A percentile compares a stretch with the other conserved stretches of the same genome.
Conservation (phyloP, 208 protist species). For the Herpetomonas samuelpessoai region DNA sequence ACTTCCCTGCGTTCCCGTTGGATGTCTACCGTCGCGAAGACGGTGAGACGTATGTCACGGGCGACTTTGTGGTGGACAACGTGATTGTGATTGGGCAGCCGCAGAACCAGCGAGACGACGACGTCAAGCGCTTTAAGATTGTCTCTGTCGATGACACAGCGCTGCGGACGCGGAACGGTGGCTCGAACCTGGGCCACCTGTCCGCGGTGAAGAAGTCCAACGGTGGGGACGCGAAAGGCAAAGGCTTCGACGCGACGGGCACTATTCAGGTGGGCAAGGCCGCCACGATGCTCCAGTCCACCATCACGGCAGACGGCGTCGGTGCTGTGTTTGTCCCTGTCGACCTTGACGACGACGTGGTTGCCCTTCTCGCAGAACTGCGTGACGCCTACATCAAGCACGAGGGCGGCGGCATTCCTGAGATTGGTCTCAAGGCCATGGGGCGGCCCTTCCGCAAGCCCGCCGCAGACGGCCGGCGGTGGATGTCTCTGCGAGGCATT, state of each 20-base stretch:
- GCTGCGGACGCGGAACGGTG: constrained; percentile 50
- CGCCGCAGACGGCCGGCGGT: constrained; percentile 71
- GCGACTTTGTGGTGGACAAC: constrained; percentile 78
- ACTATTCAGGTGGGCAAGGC: constrained; percentile 27
- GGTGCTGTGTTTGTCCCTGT: constrained; percentile 29
- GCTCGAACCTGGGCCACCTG: constrained; percentile 1
- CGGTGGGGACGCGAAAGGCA: too few species aligned
- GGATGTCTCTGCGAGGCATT: constrained; percentile 74
- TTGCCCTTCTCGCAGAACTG: constrained; percentile 48
- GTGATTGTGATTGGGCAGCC: constrained; percentile 63
- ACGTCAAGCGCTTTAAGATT: constrained; percentile 80
- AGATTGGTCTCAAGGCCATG: constrained; percentile 91
- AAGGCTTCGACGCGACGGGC: too few species aligned
- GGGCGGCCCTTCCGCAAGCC: constrained; percentile 77
- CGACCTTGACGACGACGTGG: constrained; percentile 33
- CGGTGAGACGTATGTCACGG: constrained; percentile 74
- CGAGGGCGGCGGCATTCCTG: constrained; percentile 78
- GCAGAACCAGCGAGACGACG: constrained; percentile 84
- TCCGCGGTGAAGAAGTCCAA: constrained; percentile 6
- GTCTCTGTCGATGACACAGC: constrained; percentile 68
- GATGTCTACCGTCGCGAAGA: constrained; percentile 79
- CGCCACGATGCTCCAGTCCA: constrained; percentile 42
- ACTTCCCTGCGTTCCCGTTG: constrained; percentile 79
- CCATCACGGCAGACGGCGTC: constrained; percentile 18
- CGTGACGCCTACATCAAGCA: constrained; percentile 80